These are phyloP conservation scores for Microcos paniculata DNA, from an alignment of 345 rosid species.

Conservation along the genomic window DNA sequence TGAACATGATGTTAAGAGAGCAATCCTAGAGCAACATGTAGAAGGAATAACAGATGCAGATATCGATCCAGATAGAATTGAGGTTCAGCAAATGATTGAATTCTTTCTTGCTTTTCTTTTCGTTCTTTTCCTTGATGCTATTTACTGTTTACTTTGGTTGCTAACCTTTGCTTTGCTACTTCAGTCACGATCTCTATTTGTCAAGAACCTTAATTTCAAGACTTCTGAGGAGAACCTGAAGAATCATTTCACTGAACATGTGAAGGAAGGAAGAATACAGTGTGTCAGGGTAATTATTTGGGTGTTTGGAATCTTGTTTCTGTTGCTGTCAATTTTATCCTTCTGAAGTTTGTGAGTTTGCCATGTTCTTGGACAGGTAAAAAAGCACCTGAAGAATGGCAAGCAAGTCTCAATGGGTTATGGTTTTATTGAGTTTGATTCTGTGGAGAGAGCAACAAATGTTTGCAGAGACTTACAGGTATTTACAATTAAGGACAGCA, in stretches of 20 bases:
- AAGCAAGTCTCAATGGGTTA: slow-evolving; percentile 83
- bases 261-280: slow-evolving; percentile 68
- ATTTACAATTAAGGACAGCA: slow-evolving; percentile 13
- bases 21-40: slow-evolving; percentile 59
- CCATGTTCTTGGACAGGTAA: slow-evolving; percentile 50
- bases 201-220: slow-evolving; percentile 92
- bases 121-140: neutral
- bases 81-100: slow-evolving; percentile 41
- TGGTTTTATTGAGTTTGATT: slow-evolving; percentile 90
- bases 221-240: slow-evolving; percentile 76
- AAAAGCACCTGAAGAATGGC: slow-evolving; percentile 77
- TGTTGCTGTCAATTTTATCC: slow-evolving; percentile 14
- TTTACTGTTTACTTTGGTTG: neutral
- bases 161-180: slow-evolving; percentile 25
- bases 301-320: neutral
- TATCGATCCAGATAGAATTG: slow-evolving; percentile 76
- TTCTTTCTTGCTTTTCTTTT: slow-evolving; percentile 6
- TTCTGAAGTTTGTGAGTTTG: slow-evolving; percentile 16
- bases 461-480: slow-evolving; percentile 78
- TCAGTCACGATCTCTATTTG: slow-evolving; percentile 83
- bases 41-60: slow-evolving; percentile 57
- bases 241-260: slow-evolving; percentile 62
- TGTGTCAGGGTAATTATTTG: slow-evolving; percentile 69
- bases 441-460: slow-evolving; percentile 69
- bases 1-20: slow-evolving; percentile 61